These are phyloP conservation scores for Ustilago sp. DNA, from an alignment of 1,284 basidiomycete species.

Conservation along the genomic window DNA sequence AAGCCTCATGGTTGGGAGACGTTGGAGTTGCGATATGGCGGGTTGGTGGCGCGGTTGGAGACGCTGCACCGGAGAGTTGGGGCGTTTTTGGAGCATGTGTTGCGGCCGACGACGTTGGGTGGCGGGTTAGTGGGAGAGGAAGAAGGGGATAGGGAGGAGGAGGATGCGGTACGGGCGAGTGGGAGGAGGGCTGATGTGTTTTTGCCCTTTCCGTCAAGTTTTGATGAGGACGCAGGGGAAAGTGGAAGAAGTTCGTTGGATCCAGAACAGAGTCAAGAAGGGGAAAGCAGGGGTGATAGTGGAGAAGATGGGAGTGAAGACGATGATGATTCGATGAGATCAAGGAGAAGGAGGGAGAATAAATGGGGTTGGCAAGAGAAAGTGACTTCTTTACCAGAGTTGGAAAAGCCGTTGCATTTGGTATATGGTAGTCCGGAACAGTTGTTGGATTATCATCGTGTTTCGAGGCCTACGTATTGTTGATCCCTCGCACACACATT, in stretches of 20 bases:
- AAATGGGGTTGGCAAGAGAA: slow-evolving; percentile 38
- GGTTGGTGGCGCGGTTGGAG: slow-evolving; percentile 65
- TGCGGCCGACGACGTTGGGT: background rate
- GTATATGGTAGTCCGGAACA: slow-evolving; percentile 61
- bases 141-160: background rate
- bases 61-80: slow-evolving; percentile 63
- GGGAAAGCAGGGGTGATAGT: background rate
- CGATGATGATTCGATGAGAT: slow-evolving; percentile 38
- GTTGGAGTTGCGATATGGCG: slow-evolving; percentile 70
- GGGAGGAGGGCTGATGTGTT: slow-evolving; percentile 25
- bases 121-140: background rate
- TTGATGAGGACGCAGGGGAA: slow-evolving; percentile 15
- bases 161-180: slow-evolving; percentile 8
- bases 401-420: slow-evolving; percentile 53
- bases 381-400: slow-evolving; percentile 51
- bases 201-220: slow-evolving; percentile 18
- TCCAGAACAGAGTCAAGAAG: slow-evolving; percentile 4
- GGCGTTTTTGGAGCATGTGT: slow-evolving; percentile 44
- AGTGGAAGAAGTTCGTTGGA: slow-evolving; percentile 14
- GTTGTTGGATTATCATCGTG: slow-evolving; percentile 62
- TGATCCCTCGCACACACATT: slow-evolving; percentile 11
- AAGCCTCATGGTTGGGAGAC: slow-evolving; percentile 69
- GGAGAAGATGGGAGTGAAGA: background rate
- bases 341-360: background rate
- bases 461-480: slow-evolving; percentile 59